phyloP scores from a whole-genome alignment of 306 rosid genomes.

The Pyrus pyrifolia region DNA sequence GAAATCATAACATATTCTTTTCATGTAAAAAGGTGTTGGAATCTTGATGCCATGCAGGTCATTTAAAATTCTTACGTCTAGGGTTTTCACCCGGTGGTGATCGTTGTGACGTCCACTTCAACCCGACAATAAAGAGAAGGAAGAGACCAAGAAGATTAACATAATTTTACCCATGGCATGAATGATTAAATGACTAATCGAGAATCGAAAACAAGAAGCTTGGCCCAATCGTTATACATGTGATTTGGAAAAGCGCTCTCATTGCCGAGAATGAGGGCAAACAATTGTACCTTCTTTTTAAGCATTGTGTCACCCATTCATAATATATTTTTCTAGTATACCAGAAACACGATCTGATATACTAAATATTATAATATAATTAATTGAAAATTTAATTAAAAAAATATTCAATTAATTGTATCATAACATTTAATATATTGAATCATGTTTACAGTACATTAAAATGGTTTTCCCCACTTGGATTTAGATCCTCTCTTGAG shows the following conservation, averaged over 20 bases:
- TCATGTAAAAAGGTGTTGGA: neutral
- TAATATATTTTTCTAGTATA: no score
- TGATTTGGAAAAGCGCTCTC: neutral
- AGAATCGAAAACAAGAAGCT: neutral
- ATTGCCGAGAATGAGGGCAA: neutral
- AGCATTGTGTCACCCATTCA: neutral
- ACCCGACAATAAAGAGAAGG: neutral
- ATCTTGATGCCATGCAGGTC: neutral
- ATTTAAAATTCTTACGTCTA: no score
- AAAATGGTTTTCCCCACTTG: no score
- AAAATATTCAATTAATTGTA: no score
- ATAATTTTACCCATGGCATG: neutral
- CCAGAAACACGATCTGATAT: fast-evolving
- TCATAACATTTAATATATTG: no score
- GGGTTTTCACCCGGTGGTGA: neutral
- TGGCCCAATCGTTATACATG: neutral
- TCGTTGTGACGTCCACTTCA: neutral
- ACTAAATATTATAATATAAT: no score
- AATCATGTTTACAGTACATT: no score
- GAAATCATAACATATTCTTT: neutral
- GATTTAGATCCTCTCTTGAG: no score
- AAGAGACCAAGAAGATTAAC: neutral
- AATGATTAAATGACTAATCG: neutral
- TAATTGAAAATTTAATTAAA: fast-evolving
- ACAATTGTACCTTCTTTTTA: neutral